Percentiles rank a stretch among this genome's conserved stretches.
Evolutionary conservation across 1,284 basidiomycete genomes (phyloP).

Genomic region (Omphalotus olearius): DNA sequence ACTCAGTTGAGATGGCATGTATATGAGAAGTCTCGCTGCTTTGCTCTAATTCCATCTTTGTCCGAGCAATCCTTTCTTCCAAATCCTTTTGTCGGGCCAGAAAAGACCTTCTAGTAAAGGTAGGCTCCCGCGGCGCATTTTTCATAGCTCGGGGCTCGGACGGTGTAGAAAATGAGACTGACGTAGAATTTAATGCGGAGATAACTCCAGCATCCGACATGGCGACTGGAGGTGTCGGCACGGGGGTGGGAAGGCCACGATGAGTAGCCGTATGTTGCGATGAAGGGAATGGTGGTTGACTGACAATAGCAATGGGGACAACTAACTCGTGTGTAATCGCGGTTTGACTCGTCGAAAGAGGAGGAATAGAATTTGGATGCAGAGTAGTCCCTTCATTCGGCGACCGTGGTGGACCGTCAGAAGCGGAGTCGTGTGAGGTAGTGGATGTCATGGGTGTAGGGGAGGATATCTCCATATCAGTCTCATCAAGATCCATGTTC

Average conservation of each 20-base stretch:
- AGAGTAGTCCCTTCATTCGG: neutral
- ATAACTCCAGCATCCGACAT: neutral
- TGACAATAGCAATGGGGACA: neutral
- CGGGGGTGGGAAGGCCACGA: constrained; percentile 1
- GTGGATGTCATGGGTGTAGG: constrained; percentile 14
- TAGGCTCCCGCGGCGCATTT: constrained; percentile 32
- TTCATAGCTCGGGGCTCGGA: constrained; percentile 36
- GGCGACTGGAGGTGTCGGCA: constrained; percentile 1
- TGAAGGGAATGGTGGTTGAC: neutral
- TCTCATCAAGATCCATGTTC: constrained; percentile 12
- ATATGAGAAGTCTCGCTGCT: constrained; percentile 6
- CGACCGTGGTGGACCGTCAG: neutral
- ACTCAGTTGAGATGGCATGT: neutral
- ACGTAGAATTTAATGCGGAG: neutral
- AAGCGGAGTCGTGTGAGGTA: neutral
- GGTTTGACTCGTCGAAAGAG: neutral
- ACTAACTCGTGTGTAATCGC: neutral
- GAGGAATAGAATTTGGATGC: neutral
- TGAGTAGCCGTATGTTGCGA: neutral
- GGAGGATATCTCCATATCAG: constrained; percentile 22
- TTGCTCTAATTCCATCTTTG: constrained; percentile 29
- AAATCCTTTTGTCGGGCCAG: constrained; percentile 37
- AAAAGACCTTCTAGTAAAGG: constrained; percentile 30
- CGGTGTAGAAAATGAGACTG: constrained; percentile 13
- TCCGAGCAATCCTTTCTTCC: constrained; percentile 35